Percentiles rank a stretch among this genome's conserved stretches.
Conservation (phyloP, 495 filamentous ascomycete genomes). For the Penicillium malachiteum region DNA sequence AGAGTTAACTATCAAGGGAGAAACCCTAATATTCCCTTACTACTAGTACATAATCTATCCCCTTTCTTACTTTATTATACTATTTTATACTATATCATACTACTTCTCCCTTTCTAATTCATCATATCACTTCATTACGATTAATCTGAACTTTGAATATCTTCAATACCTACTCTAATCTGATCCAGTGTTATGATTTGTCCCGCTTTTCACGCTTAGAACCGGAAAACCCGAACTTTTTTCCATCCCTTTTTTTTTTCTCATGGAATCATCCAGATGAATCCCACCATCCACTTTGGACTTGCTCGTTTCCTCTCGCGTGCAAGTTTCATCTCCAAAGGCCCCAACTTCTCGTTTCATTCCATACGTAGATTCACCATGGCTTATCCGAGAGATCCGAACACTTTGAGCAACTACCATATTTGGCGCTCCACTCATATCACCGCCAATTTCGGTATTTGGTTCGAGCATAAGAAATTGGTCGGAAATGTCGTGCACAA, state of each 20-base stretch:
- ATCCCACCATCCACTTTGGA: not conserved
- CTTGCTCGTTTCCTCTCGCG: not conserved
- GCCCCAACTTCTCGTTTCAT: not conserved
- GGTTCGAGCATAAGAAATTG: constrained; percentile 74
- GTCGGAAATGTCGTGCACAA: constrained; percentile 71
- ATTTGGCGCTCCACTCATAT: constrained; percentile 80
- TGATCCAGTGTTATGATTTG: not conserved
- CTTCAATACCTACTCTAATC: not conserved
- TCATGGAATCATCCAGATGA: constrained; percentile 7
- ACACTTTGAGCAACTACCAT: constrained; percentile 88
- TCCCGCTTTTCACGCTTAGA: constrained; percentile 3
- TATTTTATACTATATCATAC: too few species aligned
- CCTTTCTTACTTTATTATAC: too few species aligned
- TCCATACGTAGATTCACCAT: constrained; percentile 25
- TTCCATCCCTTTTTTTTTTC: not conserved
- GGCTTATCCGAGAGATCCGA: constrained; percentile 70
- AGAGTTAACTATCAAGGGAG: not conserved
- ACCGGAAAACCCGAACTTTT: not conserved
- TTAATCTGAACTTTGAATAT: not conserved
- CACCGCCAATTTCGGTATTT: constrained; percentile 71
- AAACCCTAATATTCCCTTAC: not conserved
- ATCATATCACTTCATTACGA: not conserved
- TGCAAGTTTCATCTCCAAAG: not conserved
- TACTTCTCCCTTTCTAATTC: too few species aligned
- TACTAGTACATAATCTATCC: too few species aligned